Conservation (phyloP, 2,329 filamentous ascomycete species). For the Calonectria hongkongensis region DNA sequence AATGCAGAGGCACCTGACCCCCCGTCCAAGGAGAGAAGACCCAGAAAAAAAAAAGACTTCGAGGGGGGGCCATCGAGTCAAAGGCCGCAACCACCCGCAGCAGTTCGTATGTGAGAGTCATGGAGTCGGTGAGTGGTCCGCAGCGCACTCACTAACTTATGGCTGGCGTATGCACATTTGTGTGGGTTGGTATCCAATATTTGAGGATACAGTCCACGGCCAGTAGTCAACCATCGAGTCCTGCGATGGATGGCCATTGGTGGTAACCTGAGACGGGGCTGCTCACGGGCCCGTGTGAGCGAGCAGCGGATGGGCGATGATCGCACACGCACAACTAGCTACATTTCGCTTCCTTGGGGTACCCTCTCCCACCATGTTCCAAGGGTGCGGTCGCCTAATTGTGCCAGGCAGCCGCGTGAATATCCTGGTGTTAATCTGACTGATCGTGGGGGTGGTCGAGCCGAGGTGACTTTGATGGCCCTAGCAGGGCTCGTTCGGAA, state of each 20-base stretch:
- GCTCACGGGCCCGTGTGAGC: conserved; percentile 13
- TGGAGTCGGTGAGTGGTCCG: conserved; percentile 54
- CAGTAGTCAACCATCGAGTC: neutral
- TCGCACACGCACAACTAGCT: conserved; percentile 3
- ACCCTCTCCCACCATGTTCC: conserved; percentile 19
- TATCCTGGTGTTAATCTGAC: conserved; percentile 23
- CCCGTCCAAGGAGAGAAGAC: conserved; percentile 18
- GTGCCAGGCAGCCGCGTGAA: conserved; percentile 19
- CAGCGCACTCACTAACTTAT: conserved; percentile 36
- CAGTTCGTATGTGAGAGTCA: conserved; percentile 52
- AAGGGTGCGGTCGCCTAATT: conserved; percentile 9
- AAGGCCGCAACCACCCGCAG: conserved; percentile 46
- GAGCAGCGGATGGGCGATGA: conserved; percentile 3
- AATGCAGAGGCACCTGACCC: conserved; percentile 34
- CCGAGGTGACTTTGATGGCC: conserved; percentile 5
- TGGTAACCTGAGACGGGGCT: conserved; percentile 11
- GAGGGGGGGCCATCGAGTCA: conserved; percentile 40
- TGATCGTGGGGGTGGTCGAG: conserved; percentile 23
- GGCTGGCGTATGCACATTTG: conserved; percentile 20
- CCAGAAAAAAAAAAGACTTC: conserved; percentile 36
- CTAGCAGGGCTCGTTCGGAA: conserved; percentile 8
- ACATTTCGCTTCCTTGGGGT: conserved; percentile 13
- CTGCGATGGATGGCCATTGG: conserved; percentile 12
- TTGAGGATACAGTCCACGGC: conserved; percentile 1
- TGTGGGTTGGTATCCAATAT: conserved; percentile 9